Evolutionary conservation across 2,329 filamentous ascomycete species (phyloP).

Genomic region (Pseudocercospora fuligena): DNA sequence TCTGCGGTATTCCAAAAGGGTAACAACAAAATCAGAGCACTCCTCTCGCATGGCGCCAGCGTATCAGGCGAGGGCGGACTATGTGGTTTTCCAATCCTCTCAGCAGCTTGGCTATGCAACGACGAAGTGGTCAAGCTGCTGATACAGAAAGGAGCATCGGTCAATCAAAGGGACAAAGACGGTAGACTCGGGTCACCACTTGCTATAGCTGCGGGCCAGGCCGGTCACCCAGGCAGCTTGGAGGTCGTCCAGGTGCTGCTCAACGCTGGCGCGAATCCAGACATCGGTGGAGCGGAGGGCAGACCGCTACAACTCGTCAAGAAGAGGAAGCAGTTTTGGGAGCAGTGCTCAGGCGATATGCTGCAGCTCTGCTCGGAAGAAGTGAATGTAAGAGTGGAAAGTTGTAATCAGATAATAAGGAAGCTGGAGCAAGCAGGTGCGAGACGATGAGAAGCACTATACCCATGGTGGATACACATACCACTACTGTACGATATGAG

Average conservation of each 20-base stretch:
- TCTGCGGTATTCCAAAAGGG: conserved; percentile 23
- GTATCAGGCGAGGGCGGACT: conserved; percentile 28
- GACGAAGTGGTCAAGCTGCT: conserved; percentile 33
- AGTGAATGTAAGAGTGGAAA: conserved; percentile 22
- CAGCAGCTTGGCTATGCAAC: conserved; percentile 33
- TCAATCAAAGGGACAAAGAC: conserved; percentile 24
- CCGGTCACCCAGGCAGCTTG: conserved; percentile 30
- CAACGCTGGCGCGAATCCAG: conserved; percentile 22
- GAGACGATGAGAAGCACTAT: conserved; percentile 6
- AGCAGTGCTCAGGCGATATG: conserved; percentile 9
- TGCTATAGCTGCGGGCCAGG: conserved; percentile 34
- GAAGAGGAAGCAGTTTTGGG: conserved; percentile 19
- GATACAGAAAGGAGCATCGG: conserved; percentile 33
- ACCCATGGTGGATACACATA: neutral
- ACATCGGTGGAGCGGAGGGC: conserved; percentile 5
- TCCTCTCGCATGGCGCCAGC: conserved; percentile 36
- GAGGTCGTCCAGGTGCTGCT: conserved; percentile 38
- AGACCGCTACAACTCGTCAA: conserved; percentile 12
- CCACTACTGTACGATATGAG: neutral
- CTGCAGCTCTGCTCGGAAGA: conserved; percentile 18
- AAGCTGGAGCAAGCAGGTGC: conserved; percentile 24
- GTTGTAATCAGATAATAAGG: conserved; percentile 28
- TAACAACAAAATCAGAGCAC: conserved; percentile 30
- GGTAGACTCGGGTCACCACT: conserved; percentile 36
- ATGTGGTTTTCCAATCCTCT: conserved; percentile 31